Conservation (phyloP, 495 filamentous ascomycete species). For the Podospora tetraspora region DNA sequence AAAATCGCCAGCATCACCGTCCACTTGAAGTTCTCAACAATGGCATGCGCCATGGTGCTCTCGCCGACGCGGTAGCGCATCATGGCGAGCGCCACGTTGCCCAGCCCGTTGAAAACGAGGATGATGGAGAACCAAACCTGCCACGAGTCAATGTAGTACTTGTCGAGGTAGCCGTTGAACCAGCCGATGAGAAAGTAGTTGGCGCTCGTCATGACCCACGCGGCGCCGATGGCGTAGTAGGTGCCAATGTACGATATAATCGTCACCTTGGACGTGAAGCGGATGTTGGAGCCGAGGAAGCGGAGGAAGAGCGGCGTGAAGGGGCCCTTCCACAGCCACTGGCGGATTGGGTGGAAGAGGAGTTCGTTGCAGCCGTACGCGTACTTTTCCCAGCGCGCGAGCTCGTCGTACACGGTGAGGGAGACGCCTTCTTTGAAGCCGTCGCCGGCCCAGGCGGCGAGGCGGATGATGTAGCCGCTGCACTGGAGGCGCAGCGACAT, state of each 20-base stretch:
- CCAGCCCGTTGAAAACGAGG: conserved; percentile 65
- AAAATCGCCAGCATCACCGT: conserved; percentile 63
- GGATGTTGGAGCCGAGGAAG: conserved; percentile 68
- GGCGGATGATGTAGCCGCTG: conserved; percentile 65
- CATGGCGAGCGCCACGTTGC: conserved; percentile 58
- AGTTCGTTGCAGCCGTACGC: conserved; percentile 84
- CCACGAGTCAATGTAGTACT: conserved; percentile 73
- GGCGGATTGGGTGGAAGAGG: conserved; percentile 67
- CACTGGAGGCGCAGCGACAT: conserved; percentile 77
- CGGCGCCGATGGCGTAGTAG: conserved; percentile 75
- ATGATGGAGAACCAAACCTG: conserved; percentile 71
- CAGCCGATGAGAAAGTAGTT: conserved; percentile 78
- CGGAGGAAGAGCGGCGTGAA: conserved; percentile 70
- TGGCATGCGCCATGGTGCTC: conserved; percentile 45
- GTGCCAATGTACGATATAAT: conserved; percentile 83
- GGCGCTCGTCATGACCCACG: conserved; percentile 69
- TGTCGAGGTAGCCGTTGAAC: conserved; percentile 67
- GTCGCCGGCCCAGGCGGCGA: conserved; percentile 66
- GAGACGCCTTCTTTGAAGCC: conserved; percentile 84
- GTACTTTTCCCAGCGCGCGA: conserved; percentile 82
- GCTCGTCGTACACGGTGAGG: conserved; percentile 77
- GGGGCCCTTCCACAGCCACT: conserved; percentile 58
- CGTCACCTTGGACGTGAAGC: conserved; percentile 72
- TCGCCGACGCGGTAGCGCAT: conserved; percentile 66
- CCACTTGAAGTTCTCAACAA: conserved; percentile 71